A percentile compares a stretch with the other conserved stretches of the same genome.
These are phyloP conservation scores for Globisporangium canariense DNA, from an alignment of 352 stramenopile species.

Conservation along the genomic window DNA sequence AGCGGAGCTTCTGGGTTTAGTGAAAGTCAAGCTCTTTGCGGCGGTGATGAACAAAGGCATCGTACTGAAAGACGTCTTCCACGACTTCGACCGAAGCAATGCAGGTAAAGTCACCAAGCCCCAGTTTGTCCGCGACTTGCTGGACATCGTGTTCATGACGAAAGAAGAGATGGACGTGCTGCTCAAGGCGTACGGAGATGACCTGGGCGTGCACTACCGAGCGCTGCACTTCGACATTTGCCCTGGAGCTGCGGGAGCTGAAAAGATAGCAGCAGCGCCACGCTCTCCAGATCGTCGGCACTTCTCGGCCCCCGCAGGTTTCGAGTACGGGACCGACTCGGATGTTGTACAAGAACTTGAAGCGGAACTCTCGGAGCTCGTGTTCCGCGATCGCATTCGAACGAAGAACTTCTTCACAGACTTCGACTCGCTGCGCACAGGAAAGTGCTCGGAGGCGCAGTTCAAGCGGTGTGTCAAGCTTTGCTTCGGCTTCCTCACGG, in stretches of 20 bases:
- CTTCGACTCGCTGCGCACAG: constrained; percentile 71
- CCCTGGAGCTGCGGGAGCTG: constrained; percentile 31
- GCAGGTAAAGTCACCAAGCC: constrained; percentile 77
- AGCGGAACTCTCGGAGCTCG: constrained; percentile 49
- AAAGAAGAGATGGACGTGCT: constrained; percentile 52
- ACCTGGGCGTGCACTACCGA: constrained; percentile 77
- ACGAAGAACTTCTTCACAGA: constrained; percentile 85
- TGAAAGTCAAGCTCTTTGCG: constrained; percentile 55
- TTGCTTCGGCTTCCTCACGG: constrained; percentile 59
- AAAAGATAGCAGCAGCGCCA: constrained; percentile 22
- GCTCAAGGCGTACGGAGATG: constrained; percentile 67
- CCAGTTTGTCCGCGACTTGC: constrained; percentile 72
- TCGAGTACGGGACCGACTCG: not conserved
- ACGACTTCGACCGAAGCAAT: constrained; percentile 83
- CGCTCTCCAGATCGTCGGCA: constrained; percentile 55
- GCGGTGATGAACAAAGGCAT: constrained; percentile 78
- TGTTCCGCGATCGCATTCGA: constrained; percentile 69
- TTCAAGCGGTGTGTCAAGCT: constrained; percentile 81
- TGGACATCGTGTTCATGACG: constrained; percentile 57
- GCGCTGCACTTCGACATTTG: constrained; percentile 71
- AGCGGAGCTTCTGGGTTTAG: constrained; percentile 24
- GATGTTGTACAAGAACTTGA: constrained; percentile 36
- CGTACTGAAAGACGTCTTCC: constrained; percentile 86
- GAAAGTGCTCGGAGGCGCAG: constrained; percentile 73
- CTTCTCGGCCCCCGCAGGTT: constrained; percentile 31